These are phyloP conservation scores for Erysimum cheiranthoides DNA, from an alignment of 345 rosid species.

Conservation along the genomic window DNA sequence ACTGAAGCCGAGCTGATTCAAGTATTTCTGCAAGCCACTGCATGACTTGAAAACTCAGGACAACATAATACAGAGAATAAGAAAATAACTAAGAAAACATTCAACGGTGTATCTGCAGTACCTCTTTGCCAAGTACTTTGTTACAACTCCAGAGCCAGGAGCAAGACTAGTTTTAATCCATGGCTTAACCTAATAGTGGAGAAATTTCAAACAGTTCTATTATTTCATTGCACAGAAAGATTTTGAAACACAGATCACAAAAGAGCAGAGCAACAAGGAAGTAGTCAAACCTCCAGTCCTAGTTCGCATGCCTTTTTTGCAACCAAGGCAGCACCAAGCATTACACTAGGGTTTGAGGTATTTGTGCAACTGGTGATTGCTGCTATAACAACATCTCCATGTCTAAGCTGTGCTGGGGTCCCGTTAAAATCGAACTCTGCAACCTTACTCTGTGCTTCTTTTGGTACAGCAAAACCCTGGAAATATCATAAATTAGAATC, in stretches of 20 bases:
- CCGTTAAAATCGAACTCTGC: background rate
- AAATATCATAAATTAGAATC: background rate
- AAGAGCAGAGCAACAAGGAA: background rate
- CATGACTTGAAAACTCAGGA: background rate
- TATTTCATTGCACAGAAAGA: background rate
- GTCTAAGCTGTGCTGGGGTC: constrained; percentile 5
- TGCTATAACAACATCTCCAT: constrained; percentile 11
- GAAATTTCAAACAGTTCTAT: background rate
- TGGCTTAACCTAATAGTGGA: background rate
- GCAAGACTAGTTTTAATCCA: constrained; percentile 11
- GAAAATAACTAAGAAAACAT: background rate
- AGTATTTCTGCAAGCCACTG: constrained; percentile 8
- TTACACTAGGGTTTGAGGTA: constrained; percentile 10
- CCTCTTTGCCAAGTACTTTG: constrained; percentile 14
- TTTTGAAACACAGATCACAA: background rate
- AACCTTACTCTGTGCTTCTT: constrained; percentile 7
- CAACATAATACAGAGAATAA: background rate
- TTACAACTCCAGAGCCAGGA: constrained; percentile 5
- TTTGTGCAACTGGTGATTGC: constrained; percentile 12
- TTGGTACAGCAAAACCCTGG: constrained; percentile 9
- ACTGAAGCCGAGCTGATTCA: constrained; percentile 2
- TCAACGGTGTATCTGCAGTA: background rate
- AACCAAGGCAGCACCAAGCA: constrained; percentile 9
- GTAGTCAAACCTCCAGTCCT: constrained; percentile 1
- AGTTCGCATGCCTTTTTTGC: constrained; percentile 5